These are phyloP conservation scores for Streptanthus diversifolius DNA, from an alignment of 345 rosid genomes.

Conservation along the genomic window DNA sequence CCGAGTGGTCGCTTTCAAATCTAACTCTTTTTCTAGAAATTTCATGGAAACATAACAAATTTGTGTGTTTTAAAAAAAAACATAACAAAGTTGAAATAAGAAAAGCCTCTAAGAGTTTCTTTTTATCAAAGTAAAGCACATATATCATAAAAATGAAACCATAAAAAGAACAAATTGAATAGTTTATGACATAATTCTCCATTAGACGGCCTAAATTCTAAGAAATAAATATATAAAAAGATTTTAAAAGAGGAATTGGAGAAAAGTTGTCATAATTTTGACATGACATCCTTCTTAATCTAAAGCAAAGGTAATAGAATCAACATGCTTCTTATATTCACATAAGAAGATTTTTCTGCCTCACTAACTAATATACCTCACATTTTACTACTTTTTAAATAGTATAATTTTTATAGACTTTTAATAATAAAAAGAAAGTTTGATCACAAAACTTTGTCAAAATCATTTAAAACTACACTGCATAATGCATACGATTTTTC, in stretches of 20 bases:
- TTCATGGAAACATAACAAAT: not conserved
- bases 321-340: not conserved
- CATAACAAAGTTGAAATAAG: not conserved
- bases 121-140: not conserved
- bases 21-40: not conserved
- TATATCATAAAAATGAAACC: not conserved
- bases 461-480: too few species aligned
- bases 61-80: not conserved
- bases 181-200: not conserved
- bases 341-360: not conserved
- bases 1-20: not conserved
- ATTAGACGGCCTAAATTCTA: not conserved
- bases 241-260: not conserved
- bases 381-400: too few species aligned
- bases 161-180: conserved; percentile 6
- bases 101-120: not conserved
- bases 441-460: too few species aligned
- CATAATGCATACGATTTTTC: too few species aligned
- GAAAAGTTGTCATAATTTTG: conserved; percentile 1
- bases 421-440: too few species aligned
- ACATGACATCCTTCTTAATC: not conserved
- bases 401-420: too few species aligned
- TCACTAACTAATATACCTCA: too few species aligned
- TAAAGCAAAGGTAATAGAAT: not conserved
- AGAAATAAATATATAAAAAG: not conserved